phyloP scores from a whole-genome alignment of 805 yeast genomes.

The Isabelozyma rhagii region DNA sequence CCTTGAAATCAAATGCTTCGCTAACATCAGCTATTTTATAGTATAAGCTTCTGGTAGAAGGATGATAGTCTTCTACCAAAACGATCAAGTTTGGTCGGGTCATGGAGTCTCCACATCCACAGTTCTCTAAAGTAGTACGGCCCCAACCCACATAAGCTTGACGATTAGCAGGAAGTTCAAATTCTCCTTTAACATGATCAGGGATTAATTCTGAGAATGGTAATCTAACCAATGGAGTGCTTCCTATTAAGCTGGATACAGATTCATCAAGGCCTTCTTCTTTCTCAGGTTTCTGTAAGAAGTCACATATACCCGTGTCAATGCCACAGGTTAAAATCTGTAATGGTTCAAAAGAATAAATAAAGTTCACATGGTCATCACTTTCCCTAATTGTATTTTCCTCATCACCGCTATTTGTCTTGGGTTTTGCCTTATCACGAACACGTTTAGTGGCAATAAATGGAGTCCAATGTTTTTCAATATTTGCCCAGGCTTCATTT shows the following conservation, averaged over 20 bases:
- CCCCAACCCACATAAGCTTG: slow-evolving; percentile 20
- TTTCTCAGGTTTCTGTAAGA: slow-evolving; percentile 15
- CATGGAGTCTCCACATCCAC: slow-evolving; percentile 22
- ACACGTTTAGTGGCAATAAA: slow-evolving; percentile 3
- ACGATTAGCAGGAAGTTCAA: slow-evolving; percentile 14
- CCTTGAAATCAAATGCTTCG: slow-evolving; percentile 19
- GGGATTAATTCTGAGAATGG: slow-evolving; percentile 14
- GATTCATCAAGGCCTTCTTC: slow-evolving; percentile 10
- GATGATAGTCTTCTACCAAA: slow-evolving; percentile 21
- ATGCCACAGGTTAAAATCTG: slow-evolving; percentile 28
- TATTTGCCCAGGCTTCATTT: slow-evolving; percentile 9
- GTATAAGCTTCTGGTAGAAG: slow-evolving; percentile 6
- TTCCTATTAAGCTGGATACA: slow-evolving; percentile 27
- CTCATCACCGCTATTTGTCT: background rate
- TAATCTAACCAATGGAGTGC: slow-evolving; percentile 22
- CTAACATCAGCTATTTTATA: slow-evolving; percentile 16
- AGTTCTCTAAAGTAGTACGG: slow-evolving; percentile 17
- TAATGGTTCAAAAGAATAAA: slow-evolving; percentile 24
- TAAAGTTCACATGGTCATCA: slow-evolving; percentile 14
- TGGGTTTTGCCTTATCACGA: background rate
- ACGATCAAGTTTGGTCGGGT: slow-evolving; percentile 21
- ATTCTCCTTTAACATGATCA: slow-evolving; percentile 4
- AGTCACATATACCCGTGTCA: slow-evolving; percentile 24
- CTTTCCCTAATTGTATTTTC: slow-evolving; percentile 1
- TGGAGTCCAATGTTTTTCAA: slow-evolving; percentile 29